Conservation (phyloP, 202 grass and related monocot species). For the Schoenoplectus tabernaemontani region DNA sequence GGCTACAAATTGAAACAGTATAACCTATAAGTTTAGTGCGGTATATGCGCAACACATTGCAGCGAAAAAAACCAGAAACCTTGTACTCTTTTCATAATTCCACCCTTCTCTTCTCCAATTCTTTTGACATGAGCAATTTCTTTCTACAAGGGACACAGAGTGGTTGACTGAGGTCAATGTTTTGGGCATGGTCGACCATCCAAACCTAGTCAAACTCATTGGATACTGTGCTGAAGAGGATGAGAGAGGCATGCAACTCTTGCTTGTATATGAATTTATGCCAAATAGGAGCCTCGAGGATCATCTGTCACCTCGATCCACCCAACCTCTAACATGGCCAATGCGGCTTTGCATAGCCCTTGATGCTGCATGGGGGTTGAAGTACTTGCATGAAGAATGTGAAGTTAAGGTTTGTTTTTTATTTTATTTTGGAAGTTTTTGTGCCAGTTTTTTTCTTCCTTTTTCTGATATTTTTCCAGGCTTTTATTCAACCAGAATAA, state of each 20-base stretch:
- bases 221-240: constrained; percentile 92
- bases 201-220: constrained; percentile 79
- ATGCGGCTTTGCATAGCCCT: constrained; percentile 73
- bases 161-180: constrained; percentile 95
- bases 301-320: constrained; percentile 48
- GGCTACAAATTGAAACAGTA: too few relatives aligned
- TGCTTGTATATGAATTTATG: constrained; percentile 96
- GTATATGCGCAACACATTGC: background rate
- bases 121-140: background rate
- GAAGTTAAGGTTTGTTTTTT: constrained; percentile 49
- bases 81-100: background rate
- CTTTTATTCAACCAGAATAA: background rate
- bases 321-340: constrained; percentile 43
- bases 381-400: constrained; percentile 82
- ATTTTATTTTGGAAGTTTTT: background rate
- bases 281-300: constrained; percentile 69
- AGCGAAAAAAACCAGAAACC: background rate
- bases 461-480: background rate
- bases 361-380: constrained; percentile 62
- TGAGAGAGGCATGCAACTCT: constrained; percentile 76
- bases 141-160: constrained; percentile 60
- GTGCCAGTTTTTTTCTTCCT: background rate
- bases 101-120: background rate
- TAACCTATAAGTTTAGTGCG: background rate
- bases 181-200: constrained; percentile 77